A percentile compares a stretch with the other conserved stretches of the same genome.
Conservation (phyloP, 2,329 filamentous ascomycete species). For the Elsinoe fawcettii region DNA sequence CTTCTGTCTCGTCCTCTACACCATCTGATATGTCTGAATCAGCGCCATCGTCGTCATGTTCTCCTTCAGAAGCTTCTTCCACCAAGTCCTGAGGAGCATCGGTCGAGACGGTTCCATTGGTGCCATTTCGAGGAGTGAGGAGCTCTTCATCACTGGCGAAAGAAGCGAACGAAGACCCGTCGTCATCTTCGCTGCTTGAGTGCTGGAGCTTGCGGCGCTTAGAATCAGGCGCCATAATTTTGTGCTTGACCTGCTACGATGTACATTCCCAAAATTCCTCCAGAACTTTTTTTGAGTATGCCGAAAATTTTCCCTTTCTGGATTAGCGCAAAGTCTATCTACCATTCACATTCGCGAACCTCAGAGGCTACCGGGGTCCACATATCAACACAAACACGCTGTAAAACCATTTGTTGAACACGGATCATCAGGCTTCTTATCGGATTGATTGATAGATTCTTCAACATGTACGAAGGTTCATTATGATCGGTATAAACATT, state of each 20-base stretch:
- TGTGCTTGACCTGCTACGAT: too few species aligned
- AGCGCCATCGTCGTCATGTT: slow-evolving; percentile 5
- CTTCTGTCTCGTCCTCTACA: background rate
- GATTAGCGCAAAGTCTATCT: slow-evolving; percentile 1
- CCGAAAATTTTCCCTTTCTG: background rate
- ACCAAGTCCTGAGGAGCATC: slow-evolving; percentile 17
- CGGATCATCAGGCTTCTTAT: too few species aligned
- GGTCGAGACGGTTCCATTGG: background rate
- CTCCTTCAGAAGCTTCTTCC: slow-evolving; percentile 18
- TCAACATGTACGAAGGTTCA: background rate
- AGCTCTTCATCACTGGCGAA: slow-evolving; percentile 20
- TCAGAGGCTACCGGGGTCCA: too few species aligned
- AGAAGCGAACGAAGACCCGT: slow-evolving; percentile 27
- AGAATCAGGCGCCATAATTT: background rate
- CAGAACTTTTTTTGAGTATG: slow-evolving; percentile 10
- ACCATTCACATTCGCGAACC: background rate
- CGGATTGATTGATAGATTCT: too few species aligned
- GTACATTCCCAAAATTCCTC: too few species aligned
- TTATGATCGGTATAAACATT: background rate
- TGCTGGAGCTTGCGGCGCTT: slow-evolving; percentile 5
- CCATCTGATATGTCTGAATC: background rate
- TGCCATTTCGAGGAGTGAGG: background rate
- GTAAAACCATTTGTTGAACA: too few species aligned
- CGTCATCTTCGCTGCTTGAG: slow-evolving; percentile 23
- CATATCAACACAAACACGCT: too few species aligned